Base-by-base conservation (phyloP, 2,329 filamentous ascomycete genomes). In the Elsinoe batatas region DNA sequence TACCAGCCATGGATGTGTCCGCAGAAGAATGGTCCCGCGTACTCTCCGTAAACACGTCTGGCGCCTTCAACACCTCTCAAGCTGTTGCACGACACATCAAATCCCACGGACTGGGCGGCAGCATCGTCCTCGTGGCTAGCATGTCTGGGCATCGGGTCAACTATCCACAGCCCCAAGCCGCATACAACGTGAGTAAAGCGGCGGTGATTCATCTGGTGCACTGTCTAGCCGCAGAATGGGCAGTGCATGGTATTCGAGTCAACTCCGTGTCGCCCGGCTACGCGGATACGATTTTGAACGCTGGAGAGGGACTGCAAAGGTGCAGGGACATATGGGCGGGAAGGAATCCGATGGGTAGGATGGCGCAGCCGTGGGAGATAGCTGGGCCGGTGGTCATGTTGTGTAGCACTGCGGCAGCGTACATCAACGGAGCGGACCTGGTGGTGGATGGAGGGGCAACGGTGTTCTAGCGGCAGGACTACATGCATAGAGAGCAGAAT, bases 201-300 rank as follows among this genome's bases (percentile, higher is more conserved):
- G 84, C 79, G 0, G 68, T 90, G 1, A 62, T 85, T 30, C 78
- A 80, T 51, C 67, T 89, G 61, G 82, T 80, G 50, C 80, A 77
- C 60, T 82, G 76, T 35, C 69, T 90, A 13, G 86, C 85, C 0
- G 84, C 82, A 0, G 87, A 91, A 68, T 90, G 85, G 86, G 83
- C 82, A 1, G 69, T 73, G 1, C 77, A 84, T 64, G 86, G 87
- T 0, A 87, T 91, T 58, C 71, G 83, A 2, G 82, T 86, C 4
- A 90, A 91, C 62, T 80, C 75, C 15, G 75, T 91, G 43, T 82
- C 77, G 37, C 87, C 87, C 0, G 86, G 86, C 0, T 90, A 90
- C 62, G 88, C 89, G 81, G 85, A 88, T 63, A 88, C 85, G 0
- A 79, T 87, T 11, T 69, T 90, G 47, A 90, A 88, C 63, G 15